Percentiles rank a stretch among this genome's conserved stretches.
Conservation (phyloP, 2,329 filamentous ascomycete species). For the Monosporascus sp. region DNA sequence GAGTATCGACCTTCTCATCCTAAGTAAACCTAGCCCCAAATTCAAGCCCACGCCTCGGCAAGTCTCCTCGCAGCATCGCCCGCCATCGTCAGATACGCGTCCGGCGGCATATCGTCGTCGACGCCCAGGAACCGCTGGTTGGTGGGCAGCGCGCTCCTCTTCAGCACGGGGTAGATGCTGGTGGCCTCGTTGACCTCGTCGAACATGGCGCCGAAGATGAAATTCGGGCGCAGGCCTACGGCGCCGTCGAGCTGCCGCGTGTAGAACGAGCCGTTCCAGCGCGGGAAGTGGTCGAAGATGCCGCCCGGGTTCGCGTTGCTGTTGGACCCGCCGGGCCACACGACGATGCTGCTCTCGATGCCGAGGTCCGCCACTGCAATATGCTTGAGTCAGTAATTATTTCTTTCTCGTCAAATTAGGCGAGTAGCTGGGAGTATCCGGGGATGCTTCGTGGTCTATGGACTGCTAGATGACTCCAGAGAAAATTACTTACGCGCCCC, state of each 20-base stretch:
- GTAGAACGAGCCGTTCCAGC: conserved; percentile 21
- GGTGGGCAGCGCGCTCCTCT: conserved; percentile 15
- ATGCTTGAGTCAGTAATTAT: no score
- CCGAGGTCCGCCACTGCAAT: conserved; percentile 8
- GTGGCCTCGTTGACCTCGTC: conserved; percentile 22
- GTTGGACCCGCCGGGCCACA: conserved; percentile 21
- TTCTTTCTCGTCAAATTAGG: no score
- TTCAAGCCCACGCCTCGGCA: conserved; percentile 5
- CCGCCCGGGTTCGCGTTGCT: conserved; percentile 13
- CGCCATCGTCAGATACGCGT: conserved; percentile 16
- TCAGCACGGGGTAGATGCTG: conserved; percentile 16
- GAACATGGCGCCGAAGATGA: conserved; percentile 23
- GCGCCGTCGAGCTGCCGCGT: conserved; percentile 19
- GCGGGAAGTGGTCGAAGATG: conserved; percentile 17
- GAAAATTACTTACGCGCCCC: conserved; percentile 2
- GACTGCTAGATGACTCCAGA: no score
- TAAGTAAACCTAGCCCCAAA: no score
- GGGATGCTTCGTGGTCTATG: no score
- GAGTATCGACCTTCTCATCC: no score
- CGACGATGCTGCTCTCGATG: conserved; percentile 21
- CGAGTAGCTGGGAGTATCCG: no score
- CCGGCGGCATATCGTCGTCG: conserved; percentile 17
- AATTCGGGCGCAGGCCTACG: conserved; percentile 17
- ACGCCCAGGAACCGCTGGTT: conserved; percentile 19
- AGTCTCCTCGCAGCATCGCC: conserved; percentile 12